These are phyloP conservation scores for Lichtheimia ramosa DNA, from an alignment of 371 early-diverging fungal species.

Conservation along the genomic window DNA sequence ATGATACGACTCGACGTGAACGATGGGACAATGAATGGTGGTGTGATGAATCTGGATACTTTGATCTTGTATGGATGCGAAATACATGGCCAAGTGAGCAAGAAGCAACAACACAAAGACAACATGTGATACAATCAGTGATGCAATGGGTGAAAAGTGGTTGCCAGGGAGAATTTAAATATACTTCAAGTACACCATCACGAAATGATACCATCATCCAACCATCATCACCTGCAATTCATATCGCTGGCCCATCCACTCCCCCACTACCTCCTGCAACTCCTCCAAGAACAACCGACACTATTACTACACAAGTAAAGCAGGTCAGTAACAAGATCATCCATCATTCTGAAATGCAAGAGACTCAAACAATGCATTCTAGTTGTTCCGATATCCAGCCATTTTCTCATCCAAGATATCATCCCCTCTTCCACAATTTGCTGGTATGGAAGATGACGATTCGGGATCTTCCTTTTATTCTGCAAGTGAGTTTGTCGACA, in stretches of 20 bases:
- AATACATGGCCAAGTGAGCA: neutral
- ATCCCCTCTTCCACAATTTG: neutral
- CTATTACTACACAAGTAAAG: neutral
- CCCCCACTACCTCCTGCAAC: neutral
- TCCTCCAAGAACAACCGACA: neutral
- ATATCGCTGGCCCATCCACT: neutral
- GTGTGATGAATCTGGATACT: conserved; percentile 6
- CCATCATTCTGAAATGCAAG: neutral
- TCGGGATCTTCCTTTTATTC: conserved; percentile 6
- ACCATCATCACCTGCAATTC: neutral
- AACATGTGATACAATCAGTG: neutral
- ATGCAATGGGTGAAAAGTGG: neutral
- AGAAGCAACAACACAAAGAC: neutral
- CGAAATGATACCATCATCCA: neutral
- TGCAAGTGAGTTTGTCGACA: conserved; percentile 3
- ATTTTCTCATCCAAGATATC: neutral
- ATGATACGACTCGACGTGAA: neutral
- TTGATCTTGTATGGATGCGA: neutral
- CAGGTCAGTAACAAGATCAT: neutral
- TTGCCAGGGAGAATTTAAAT: neutral
- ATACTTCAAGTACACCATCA: neutral
- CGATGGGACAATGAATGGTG: conserved; percentile 9
- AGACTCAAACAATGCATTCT: neutral
- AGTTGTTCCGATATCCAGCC: neutral
- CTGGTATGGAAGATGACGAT: neutral